Conservation (phyloP, 1,284 basidiomycete genomes). For the Cutaneotrichosporon curvatum region DNA sequence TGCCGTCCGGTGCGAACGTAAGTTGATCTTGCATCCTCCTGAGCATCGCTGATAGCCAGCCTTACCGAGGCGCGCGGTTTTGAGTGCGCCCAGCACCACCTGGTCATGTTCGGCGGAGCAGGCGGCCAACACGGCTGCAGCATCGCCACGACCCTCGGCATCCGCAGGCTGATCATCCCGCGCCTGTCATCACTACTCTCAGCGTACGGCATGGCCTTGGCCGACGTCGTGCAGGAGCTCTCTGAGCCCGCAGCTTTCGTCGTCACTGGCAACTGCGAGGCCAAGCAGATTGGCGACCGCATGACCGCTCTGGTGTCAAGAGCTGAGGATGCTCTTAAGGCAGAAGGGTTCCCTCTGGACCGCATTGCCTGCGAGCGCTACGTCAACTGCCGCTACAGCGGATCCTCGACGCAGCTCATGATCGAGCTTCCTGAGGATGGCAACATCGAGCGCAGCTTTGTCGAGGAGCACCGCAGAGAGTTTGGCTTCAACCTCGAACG, state of each 20-base stretch:
- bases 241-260: slow-evolving; percentile 31
- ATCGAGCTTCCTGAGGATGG: slow-evolving; percentile 28
- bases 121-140: slow-evolving; percentile 37
- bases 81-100: slow-evolving; percentile 27
- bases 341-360: slow-evolving; percentile 71
- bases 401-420: slow-evolving; percentile 39
- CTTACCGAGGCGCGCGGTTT: slow-evolving; percentile 37
- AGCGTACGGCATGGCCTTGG: slow-evolving; percentile 38
- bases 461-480: slow-evolving; percentile 35
- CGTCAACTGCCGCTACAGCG: slow-evolving; percentile 36
- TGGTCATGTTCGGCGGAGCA: slow-evolving; percentile 39
- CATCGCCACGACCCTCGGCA: slow-evolving; percentile 32
- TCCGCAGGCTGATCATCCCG: slow-evolving; percentile 35
- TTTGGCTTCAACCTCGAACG: slow-evolving; percentile 38
- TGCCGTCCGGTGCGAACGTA: slow-evolving; percentile 33
- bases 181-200: slow-evolving; percentile 36
- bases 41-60: no score
- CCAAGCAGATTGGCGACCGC: slow-evolving; percentile 18
- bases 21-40: no score
- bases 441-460: slow-evolving; percentile 26
- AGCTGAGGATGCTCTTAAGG: slow-evolving; percentile 59
- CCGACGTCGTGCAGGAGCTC: slow-evolving; percentile 34
- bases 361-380: slow-evolving; percentile 62
- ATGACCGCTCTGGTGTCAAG: slow-evolving; percentile 30
- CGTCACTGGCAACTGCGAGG: slow-evolving; percentile 19